These are phyloP conservation scores for Detonula confervacea DNA, from an alignment of 352 stramenopile species.

Conservation along the genomic window DNA sequence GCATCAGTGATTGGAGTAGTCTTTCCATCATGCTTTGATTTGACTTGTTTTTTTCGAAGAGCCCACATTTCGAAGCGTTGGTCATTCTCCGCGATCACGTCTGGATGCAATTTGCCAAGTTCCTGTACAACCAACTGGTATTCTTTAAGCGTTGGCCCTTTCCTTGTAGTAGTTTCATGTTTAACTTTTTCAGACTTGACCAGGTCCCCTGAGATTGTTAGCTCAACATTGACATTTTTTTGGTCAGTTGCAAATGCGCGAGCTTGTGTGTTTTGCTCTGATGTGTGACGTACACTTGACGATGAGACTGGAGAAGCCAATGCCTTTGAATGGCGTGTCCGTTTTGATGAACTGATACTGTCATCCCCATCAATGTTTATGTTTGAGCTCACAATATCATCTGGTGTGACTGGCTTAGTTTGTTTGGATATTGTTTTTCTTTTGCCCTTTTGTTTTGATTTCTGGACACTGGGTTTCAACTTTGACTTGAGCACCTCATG, in stretches of 20 bases:
- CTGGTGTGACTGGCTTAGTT: not conserved
- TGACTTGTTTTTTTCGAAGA: slow-evolving; percentile 20
- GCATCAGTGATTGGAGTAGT: slow-evolving; percentile 67
- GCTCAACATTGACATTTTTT: slow-evolving; percentile 7
- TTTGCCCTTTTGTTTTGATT: not conserved
- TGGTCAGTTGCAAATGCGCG: not conserved
- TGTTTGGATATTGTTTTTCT: slow-evolving; percentile 4
- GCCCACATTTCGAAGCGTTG: slow-evolving; percentile 33
- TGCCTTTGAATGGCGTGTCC: not conserved
- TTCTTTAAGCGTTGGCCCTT: slow-evolving; percentile 36
- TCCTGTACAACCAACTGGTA: slow-evolving; percentile 43
- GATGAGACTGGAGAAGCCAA: not conserved
- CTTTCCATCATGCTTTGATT: slow-evolving; percentile 35
- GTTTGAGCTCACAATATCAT: slow-evolving; percentile 11
- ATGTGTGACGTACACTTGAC: too few relatives aligned
- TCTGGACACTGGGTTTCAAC: not conserved
- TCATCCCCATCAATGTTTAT: not conserved
- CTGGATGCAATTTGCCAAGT: slow-evolving; percentile 65
- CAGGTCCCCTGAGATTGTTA: not conserved
- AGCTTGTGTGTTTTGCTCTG: not conserved
- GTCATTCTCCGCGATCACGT: slow-evolving; percentile 57
- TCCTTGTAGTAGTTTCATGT: not conserved
- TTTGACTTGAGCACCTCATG: slow-evolving; percentile 2
- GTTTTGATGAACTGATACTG: not conserved
- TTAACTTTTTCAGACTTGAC: not conserved